A percentile compares a stretch with the other conserved stretches of the same genome.
phyloP scores from a whole-genome alignment of 345 rosid species.

The Gossypium stocksii region DNA sequence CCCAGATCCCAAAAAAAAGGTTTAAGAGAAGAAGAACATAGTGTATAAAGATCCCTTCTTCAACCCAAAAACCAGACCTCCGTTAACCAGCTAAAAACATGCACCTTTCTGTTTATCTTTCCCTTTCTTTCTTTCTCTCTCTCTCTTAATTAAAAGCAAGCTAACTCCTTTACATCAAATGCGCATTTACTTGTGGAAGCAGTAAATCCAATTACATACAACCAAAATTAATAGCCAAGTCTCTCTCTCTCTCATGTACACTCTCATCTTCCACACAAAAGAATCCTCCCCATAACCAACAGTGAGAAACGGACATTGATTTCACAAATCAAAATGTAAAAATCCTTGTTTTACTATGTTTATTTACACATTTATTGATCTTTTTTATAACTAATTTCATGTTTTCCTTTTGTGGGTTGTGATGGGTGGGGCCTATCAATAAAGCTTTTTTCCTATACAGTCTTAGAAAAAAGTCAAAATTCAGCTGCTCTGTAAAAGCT shows the following conservation, averaged over 20 bases:
- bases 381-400: neutral
- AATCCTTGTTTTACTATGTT: slow-evolving; percentile 11
- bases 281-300: slow-evolving; percentile 21
- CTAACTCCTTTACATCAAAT: slow-evolving; percentile 35
- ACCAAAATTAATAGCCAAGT: slow-evolving; percentile 25
- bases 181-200: slow-evolving; percentile 21
- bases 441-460: neutral
- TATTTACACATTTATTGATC: neutral
- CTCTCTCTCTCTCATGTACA: slow-evolving; percentile 19
- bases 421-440: slow-evolving; percentile 20
- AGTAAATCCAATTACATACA: slow-evolving; percentile 32
- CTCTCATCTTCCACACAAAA: slow-evolving; percentile 20
- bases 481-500: slow-evolving; percentile 46
- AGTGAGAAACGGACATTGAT: slow-evolving; percentile 59
- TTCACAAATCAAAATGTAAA: slow-evolving; percentile 26
- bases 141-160: slow-evolving; percentile 24
- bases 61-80: slow-evolving; percentile 13
- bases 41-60: slow-evolving; percentile 11
- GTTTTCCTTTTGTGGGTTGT: neutral
- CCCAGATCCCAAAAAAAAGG: slow-evolving; percentile 52
- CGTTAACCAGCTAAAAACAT: slow-evolving; percentile 20
- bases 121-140: neutral
- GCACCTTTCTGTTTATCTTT: neutral
- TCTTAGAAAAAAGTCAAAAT: slow-evolving; percentile 35
- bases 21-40: slow-evolving; percentile 12